Base-by-base conservation (phyloP, 371 early-diverging fungal genomes). In the Rozella allomycis region DNA sequence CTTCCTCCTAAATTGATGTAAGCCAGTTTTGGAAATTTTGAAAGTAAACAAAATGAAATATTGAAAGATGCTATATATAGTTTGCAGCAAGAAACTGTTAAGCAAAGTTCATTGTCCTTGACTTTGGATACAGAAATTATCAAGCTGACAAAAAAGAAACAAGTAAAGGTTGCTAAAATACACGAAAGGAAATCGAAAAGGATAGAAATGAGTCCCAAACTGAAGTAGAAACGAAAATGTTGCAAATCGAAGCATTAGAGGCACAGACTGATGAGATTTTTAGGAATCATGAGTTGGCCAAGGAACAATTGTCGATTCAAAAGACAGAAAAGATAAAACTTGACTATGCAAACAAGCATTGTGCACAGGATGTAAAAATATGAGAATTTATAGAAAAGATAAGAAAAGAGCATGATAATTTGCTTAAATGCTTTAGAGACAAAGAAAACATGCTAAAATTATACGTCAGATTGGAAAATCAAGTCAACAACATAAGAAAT, bases 1-100 rank as follows among this genome's bases (percentile, higher is more conserved):
- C 60, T 58, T 43, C 66, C 66, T 9, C 43, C 40, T 25, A 66
- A 62, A 40, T 52, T 66, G 23, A 30, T 56, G 62, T 58, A 47
- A 33, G 41, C 4, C 17, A 18, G 16, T 20, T 3, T 20, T 25
- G 12, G 2, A 13, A 20, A 3, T 9, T 18, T 5, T 12, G 11
- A n/a, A 5, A 60, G 60, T 30, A 62, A 61, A 35, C 62, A 65
- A 36, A 44, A 53, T 28, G 58, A 54, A 23, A 48, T 65, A 16
- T 46, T 65, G 12, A 45, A 55, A 9, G 62, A 65, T 30, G 65
- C 58, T 5, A 54, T 62, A 25, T 37, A 38, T 12, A 50, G 59
- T 14, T 39, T 65, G 0, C 56, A 52, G 11, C 42, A 46, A 8
- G 65, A 65, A 34, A 60, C 57, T 38, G 40, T 44, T n/a, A 58